Evolutionary conservation across 108 stramenopile species (phyloP).

Genomic region (Fragilariopsis cylindrus): DNA sequence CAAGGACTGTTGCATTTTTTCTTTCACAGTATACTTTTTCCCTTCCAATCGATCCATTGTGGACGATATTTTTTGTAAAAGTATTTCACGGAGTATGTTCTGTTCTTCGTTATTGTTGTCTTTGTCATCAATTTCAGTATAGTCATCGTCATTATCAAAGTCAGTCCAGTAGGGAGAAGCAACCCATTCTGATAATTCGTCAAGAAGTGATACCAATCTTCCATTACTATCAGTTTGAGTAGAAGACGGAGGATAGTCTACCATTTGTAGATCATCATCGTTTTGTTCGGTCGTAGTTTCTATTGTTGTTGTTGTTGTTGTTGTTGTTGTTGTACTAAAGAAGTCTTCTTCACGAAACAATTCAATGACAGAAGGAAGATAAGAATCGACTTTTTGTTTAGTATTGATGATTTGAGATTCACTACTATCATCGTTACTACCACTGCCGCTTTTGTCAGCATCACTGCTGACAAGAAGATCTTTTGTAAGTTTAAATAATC

Average conservation of each 20-base stretch:
- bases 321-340: neutral
- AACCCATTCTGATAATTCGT: conserved; percentile 18
- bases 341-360: conserved; percentile 11
- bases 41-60: conserved; percentile 28
- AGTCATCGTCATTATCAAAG: conserved; percentile 22
- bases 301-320: neutral
- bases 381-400: neutral
- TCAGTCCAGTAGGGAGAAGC: conserved; percentile 2
- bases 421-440: too few species aligned
- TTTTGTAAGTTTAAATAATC: neutral
- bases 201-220: neutral
- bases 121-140: neutral
- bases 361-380: neutral
- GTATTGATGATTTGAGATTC: neutral
- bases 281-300: too few species aligned
- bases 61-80: conserved; percentile 54
- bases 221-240: neutral
- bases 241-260: too few species aligned
- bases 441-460: too few species aligned
- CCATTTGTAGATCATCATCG: too few species aligned
- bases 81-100: conserved; percentile 31
- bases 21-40: neutral
- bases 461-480: neutral
- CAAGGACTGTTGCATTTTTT: neutral
- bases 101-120: neutral